A percentile compares a stretch with the other conserved stretches of the same genome.
Conservation (phyloP, 2,329 filamentous ascomycete genomes). For the Lachnellula arida region DNA sequence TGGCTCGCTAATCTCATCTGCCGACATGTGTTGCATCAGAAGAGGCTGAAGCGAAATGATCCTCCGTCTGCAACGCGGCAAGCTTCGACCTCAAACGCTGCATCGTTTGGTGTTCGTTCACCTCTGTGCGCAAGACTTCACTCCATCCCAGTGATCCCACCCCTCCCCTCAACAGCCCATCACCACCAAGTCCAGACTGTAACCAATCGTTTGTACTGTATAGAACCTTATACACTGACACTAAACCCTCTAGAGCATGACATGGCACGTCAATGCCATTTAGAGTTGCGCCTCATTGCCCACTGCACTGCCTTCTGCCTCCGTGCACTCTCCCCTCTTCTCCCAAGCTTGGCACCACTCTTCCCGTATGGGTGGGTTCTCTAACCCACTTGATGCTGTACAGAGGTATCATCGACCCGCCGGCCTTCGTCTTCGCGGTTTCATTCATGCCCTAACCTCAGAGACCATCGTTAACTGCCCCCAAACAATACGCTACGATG, state of each 20-base stretch:
- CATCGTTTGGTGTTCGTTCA: background rate
- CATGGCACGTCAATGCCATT: background rate
- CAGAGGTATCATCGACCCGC: background rate
- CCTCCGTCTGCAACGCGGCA: background rate
- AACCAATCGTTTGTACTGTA: too few relatives aligned
- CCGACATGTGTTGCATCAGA: background rate
- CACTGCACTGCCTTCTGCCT: background rate
- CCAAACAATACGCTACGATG: background rate
- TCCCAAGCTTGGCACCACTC: background rate
- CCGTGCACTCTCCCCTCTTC: background rate
- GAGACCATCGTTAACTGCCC: background rate
- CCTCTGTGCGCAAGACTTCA: background rate
- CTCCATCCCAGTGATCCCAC: background rate
- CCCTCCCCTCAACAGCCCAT: background rate
- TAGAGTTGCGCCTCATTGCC: background rate
- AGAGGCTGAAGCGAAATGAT: background rate
- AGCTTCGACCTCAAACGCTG: background rate
- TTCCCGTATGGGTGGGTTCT: slow-evolving; percentile 4
- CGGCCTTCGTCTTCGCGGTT: slow-evolving; percentile 6
- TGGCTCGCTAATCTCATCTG: background rate
- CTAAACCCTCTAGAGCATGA: background rate
- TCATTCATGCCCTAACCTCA: slow-evolving; percentile 16
- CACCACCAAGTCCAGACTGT: background rate
- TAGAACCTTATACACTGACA: background rate
- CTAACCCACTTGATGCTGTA: slow-evolving; percentile 9